A percentile compares a stretch with the other conserved stretches of the same genome.
Conservation (phyloP, 352 stramenopile genomes). For the Pythium folliculosum region DNA sequence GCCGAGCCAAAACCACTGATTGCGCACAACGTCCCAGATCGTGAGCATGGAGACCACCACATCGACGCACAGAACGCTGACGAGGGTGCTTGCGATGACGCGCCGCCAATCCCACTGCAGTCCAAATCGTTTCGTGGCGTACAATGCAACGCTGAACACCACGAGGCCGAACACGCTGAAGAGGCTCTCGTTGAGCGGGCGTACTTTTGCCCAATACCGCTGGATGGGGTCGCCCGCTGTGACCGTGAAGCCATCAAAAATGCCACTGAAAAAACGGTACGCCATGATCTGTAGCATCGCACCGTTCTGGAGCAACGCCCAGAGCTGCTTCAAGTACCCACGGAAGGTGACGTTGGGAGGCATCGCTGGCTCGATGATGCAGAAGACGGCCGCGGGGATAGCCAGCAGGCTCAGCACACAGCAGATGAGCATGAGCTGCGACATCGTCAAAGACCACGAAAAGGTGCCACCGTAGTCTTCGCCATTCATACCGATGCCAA, state of each 20-base stretch:
- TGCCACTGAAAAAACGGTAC: slow-evolving; percentile 46
- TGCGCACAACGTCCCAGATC: slow-evolving; percentile 44
- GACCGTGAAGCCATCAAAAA: slow-evolving; percentile 38
- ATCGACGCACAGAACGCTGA: slow-evolving; percentile 36
- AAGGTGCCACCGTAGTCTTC: slow-evolving; percentile 42
- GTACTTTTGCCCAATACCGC: slow-evolving; percentile 38
- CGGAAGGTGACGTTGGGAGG: slow-evolving; percentile 9
- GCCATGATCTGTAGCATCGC: slow-evolving; percentile 47
- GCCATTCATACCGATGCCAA: slow-evolving; percentile 41
- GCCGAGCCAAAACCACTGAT: slow-evolving; percentile 45
- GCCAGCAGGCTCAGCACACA: slow-evolving; percentile 25
- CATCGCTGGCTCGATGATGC: slow-evolving; percentile 24
- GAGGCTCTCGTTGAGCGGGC: slow-evolving; percentile 42
- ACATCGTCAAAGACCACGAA: slow-evolving; percentile 35
- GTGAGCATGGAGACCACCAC: slow-evolving; percentile 31
- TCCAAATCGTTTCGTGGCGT: slow-evolving; percentile 31
- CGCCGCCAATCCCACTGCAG: slow-evolving; percentile 46
- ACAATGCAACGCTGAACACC: slow-evolving; percentile 34
- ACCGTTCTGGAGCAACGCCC: slow-evolving; percentile 33
- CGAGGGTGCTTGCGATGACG: slow-evolving; percentile 28
- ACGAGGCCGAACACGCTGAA: slow-evolving; percentile 32
- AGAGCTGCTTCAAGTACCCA: slow-evolving; percentile 29
- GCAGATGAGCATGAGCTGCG: slow-evolving; percentile 30
- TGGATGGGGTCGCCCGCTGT: slow-evolving; percentile 36
- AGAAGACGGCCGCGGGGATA: slow-evolving; percentile 26